Percentiles rank a stretch among this genome's conserved stretches.
Evolutionary conservation across 73 alveolate species (phyloP).

Genomic region (Paramecium tetraurelia): DNA sequence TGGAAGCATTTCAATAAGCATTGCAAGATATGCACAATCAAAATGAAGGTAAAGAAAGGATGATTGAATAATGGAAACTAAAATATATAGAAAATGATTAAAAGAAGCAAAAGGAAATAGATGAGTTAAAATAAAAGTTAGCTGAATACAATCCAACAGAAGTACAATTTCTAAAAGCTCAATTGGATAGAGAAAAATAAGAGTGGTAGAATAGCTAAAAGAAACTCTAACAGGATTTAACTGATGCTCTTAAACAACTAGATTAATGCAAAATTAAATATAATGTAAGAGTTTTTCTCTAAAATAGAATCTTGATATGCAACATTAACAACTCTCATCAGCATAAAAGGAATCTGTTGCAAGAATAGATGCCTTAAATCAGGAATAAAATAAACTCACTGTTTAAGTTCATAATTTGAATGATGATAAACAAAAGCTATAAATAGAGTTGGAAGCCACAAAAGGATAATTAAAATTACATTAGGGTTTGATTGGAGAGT

Average conservation of each 20-base stretch:
- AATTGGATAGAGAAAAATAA: neutral
- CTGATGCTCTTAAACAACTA: neutral
- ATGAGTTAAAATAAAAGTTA: neutral
- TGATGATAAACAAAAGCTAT: neutral
- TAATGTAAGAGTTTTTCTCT: neutral
- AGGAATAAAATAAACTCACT: neutral
- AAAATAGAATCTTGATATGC: neutral
- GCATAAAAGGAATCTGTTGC: constrained; percentile 6
- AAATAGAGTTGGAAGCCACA: neutral
- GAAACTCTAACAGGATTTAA: neutral
- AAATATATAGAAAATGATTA: neutral
- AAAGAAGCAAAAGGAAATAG: neutral
- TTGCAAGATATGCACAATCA: neutral
- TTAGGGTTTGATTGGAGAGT: neutral
- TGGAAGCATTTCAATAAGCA: neutral
- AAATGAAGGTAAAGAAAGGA: neutral
- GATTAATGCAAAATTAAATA: constrained; percentile 15
- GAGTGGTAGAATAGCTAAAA: neutral
- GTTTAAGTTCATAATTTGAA: neutral
- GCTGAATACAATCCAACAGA: constrained; percentile 10
- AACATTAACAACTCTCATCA: neutral
- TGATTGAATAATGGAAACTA: constrained; percentile 18
- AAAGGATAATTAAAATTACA: neutral
- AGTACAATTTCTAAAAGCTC: neutral
- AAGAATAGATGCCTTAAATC: neutral